Conservation (phyloP, 495 filamentous ascomycete species). For the Aspergillus avenaceus region DNA sequence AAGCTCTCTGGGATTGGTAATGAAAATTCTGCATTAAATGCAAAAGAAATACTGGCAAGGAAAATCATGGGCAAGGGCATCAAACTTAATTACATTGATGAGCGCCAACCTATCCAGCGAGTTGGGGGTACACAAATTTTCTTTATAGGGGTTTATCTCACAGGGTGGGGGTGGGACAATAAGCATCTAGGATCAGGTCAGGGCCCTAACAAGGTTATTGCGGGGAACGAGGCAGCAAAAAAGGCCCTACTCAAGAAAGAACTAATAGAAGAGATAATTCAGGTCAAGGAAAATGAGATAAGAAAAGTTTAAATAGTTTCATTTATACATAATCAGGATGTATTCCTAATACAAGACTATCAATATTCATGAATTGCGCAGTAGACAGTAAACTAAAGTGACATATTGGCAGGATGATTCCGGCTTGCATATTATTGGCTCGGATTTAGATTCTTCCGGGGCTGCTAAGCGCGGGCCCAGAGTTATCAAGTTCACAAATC, state of each 20-base stretch:
- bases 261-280: slow-evolving; percentile 49
- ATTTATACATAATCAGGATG: no score
- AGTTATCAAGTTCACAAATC: no score
- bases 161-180: slow-evolving; percentile 67
- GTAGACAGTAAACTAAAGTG: no score
- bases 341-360: no score
- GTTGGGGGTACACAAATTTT: slow-evolving; percentile 55
- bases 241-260: slow-evolving; percentile 58
- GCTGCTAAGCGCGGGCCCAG: no score
- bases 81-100: slow-evolving; percentile 62
- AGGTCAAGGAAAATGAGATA: neutral
- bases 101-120: slow-evolving; percentile 47
- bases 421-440: no score
- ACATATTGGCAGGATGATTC: no score
- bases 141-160: slow-evolving; percentile 68
- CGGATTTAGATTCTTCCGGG: no score
- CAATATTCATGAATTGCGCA: no score
- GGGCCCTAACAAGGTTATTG: slow-evolving; percentile 67
- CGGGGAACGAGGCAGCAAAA: slow-evolving; percentile 65
- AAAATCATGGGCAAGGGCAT: slow-evolving; percentile 55
- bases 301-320: neutral
- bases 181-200: slow-evolving; percentile 62
- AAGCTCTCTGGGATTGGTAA: slow-evolving; percentile 28
- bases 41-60: slow-evolving; percentile 54
- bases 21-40: slow-evolving; percentile 33